These are phyloP conservation scores for Rhizopogon roseolus DNA, from an alignment of 768 basidiomycete species.

Conservation along the genomic window DNA sequence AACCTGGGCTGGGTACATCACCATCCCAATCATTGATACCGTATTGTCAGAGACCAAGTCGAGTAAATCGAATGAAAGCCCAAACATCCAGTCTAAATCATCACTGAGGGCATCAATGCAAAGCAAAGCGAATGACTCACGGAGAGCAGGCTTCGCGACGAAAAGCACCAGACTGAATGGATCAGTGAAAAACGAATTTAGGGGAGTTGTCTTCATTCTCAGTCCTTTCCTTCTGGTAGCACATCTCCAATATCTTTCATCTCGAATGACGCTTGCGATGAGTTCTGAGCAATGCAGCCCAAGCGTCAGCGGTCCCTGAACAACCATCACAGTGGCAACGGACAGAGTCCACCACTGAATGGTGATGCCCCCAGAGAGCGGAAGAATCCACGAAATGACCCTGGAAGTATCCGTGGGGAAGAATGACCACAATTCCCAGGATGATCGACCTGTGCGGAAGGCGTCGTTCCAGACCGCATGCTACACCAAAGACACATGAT, in stretches of 20 bases:
- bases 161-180: slow-evolving; percentile 13
- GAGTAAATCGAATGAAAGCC: slow-evolving; percentile 3
- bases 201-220: slow-evolving; percentile 12
- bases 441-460: no score
- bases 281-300: slow-evolving; percentile 24
- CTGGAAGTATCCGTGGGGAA: slow-evolving; percentile 1
- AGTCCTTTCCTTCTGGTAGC: slow-evolving; percentile 13
- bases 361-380: slow-evolving; percentile 12
- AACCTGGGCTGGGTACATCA: slow-evolving; percentile 23
- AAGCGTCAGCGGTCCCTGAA: slow-evolving; percentile 26
- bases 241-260: slow-evolving; percentile 21
- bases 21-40: slow-evolving; percentile 8
- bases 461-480: slow-evolving; percentile 7
- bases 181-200: slow-evolving; percentile 16
- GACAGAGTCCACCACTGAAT: slow-evolving; percentile 20
- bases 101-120: neutral
- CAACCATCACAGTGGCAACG: slow-evolving; percentile 17
- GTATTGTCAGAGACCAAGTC: no score
- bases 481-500: slow-evolving; percentile 15
- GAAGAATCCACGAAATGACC: slow-evolving; percentile 6
- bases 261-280: slow-evolving; percentile 23
- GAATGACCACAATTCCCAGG: slow-evolving; percentile 15
- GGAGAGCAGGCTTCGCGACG: slow-evolving; percentile 18
- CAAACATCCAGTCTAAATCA: slow-evolving; percentile 25
- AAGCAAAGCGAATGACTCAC: slow-evolving; percentile 9